Conservation (phyloP, 2,329 filamentous ascomycete genomes). For the Claviceps digitariae region DNA sequence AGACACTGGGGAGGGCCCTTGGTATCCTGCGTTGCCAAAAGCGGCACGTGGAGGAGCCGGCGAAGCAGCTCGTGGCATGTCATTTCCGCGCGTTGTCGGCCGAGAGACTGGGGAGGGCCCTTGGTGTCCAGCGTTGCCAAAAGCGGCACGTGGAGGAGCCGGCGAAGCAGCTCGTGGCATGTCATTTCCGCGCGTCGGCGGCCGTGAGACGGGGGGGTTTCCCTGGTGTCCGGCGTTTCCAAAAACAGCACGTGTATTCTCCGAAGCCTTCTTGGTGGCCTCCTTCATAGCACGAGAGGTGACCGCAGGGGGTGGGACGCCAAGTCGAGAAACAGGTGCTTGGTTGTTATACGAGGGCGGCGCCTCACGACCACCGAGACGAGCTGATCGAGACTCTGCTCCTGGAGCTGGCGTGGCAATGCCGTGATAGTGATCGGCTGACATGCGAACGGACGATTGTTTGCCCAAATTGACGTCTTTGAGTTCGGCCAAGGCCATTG, state of each 20-base stretch:
- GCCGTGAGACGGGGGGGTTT: slow-evolving; percentile 35
- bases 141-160: slow-evolving; percentile 40
- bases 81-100: neutral
- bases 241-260: slow-evolving; percentile 74
- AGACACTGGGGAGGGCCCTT: neutral
- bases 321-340: slow-evolving; percentile 57
- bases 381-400: slow-evolving; percentile 25
- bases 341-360: slow-evolving; percentile 72
- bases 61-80: neutral
- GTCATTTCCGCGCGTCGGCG: slow-evolving; percentile 45
- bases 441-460: slow-evolving; percentile 67
- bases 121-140: neutral
- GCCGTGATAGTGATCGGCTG: slow-evolving; percentile 93
- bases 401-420: slow-evolving; percentile 66
- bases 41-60: neutral
- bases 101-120: neutral
- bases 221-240: slow-evolving; percentile 13
- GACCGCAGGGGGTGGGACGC: slow-evolving; percentile 80
- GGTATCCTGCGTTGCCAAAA: slow-evolving; percentile 5
- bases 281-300: slow-evolving; percentile 94
- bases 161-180: slow-evolving; percentile 53
- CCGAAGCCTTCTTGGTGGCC: slow-evolving; percentile 76
- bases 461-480: slow-evolving; percentile 70
- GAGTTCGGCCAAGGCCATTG: slow-evolving; percentile 79
- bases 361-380: slow-evolving; percentile 28